Conservation (phyloP, 768 basidiomycete species). For the Suillus bovinus region DNA sequence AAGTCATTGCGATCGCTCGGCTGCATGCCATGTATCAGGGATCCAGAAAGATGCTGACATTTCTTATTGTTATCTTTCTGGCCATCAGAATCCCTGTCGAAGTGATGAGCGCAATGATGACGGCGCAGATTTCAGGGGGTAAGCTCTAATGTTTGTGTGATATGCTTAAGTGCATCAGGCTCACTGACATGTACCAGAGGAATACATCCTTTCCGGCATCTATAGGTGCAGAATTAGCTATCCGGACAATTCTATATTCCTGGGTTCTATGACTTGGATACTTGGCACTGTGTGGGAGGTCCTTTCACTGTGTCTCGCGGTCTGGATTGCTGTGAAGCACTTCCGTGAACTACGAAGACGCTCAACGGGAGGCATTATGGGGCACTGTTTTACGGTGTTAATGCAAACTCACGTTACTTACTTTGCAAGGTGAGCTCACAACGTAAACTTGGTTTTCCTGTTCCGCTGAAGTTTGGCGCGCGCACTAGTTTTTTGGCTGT, state of each 20-base stretch:
- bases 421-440: not conserved
- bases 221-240: not conserved
- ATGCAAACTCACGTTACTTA: not conserved
- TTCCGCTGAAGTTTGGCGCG: not conserved
- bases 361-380: not conserved
- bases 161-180: not conserved
- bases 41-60: not conserved
- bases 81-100: not conserved
- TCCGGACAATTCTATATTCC: too few relatives aligned
- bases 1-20: not conserved
- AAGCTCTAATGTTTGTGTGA: not conserved
- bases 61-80: not conserved
- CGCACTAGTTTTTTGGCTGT: not conserved
- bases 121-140: not conserved
- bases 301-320: not conserved
- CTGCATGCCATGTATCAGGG: not conserved
- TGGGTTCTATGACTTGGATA: not conserved
- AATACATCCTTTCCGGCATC: not conserved
- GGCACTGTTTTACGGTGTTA: not conserved
- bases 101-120: accelerated
- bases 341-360: not conserved
- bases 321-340: not conserved
- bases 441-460: not conserved
- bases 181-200: not conserved
- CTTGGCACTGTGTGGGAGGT: not conserved